These are phyloP conservation scores for Calocybe cyanea DNA, from an alignment of 768 basidiomycete genomes.

Conservation along the genomic window DNA sequence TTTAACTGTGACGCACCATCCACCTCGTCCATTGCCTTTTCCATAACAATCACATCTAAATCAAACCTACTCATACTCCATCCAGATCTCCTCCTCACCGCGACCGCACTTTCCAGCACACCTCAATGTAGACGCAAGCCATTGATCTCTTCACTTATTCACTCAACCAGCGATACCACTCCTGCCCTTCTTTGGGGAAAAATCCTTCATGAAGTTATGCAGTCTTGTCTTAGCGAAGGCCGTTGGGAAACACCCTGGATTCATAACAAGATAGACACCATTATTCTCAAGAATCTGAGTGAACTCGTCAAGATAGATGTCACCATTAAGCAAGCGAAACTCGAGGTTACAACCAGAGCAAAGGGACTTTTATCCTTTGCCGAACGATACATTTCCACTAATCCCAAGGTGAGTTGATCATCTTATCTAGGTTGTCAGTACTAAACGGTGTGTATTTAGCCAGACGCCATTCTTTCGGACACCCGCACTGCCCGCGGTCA, in stretches of 20 bases:
- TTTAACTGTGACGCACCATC: constrained; percentile 26
- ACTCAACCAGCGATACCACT: constrained; percentile 53
- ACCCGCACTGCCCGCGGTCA: constrained; percentile 50
- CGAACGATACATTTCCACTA: constrained; percentile 57
- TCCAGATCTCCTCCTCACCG: constrained; percentile 88
- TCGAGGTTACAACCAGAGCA: constrained; percentile 59
- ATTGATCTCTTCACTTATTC: constrained; percentile 64
- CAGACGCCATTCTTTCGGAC: constrained; percentile 63
- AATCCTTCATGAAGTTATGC: constrained; percentile 89
- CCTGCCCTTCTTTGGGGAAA: constrained; percentile 87
- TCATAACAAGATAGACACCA: constrained; percentile 53
- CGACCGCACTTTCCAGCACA: constrained; percentile 82
- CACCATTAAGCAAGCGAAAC: constrained; percentile 57
- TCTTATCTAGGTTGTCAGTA: background rate
- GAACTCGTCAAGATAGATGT: constrained; percentile 61
- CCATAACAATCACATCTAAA: constrained; percentile 59
- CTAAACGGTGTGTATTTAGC: constrained; percentile 31
- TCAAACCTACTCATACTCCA: constrained; percentile 80
- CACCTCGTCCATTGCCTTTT: constrained; percentile 30
- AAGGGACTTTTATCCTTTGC: constrained; percentile 64
- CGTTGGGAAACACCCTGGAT: constrained; percentile 66
- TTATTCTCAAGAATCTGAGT: constrained; percentile 48
- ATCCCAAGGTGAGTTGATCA: constrained; percentile 54
- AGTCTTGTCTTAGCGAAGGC: constrained; percentile 61
- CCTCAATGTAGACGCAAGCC: constrained; percentile 84